These are phyloP conservation scores for Didymella glomerata DNA, from an alignment of 2,329 filamentous ascomycete genomes.

Conservation along the genomic window DNA sequence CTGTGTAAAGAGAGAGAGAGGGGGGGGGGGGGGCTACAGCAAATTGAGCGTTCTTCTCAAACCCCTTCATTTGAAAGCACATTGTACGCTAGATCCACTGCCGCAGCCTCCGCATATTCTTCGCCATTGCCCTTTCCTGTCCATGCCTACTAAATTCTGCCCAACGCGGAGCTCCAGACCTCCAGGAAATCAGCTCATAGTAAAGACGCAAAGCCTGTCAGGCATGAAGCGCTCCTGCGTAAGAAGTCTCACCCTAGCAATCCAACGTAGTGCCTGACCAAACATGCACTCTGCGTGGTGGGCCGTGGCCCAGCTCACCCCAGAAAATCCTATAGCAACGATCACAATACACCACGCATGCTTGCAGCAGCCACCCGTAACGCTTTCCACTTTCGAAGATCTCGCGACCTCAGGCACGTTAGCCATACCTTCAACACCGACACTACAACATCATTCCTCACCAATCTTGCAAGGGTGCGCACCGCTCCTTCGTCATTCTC, in stretches of 20 bases:
- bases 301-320: neutral
- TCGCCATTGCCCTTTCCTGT: no score
- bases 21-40: neutral
- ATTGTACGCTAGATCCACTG: neutral
- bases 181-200: neutral
- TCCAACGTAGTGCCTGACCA: no score
- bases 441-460: no score
- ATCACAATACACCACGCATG: neutral
- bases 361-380: neutral
- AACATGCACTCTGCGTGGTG: neutral
- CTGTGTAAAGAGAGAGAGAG: no score
- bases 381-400: neutral
- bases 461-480: neutral
- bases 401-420: neutral
- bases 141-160: no score
- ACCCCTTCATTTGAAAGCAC: neutral
- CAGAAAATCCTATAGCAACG: no score
- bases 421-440: neutral
- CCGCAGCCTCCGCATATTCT: neutral
- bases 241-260: no score
- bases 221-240: no score
- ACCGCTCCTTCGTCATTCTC: neutral
- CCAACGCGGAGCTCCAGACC: no score
- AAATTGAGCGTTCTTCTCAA: neutral
- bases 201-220: no score